phyloP scores from a whole-genome alignment of 345 rosid genomes.

The Euclidium syriacum region DNA sequence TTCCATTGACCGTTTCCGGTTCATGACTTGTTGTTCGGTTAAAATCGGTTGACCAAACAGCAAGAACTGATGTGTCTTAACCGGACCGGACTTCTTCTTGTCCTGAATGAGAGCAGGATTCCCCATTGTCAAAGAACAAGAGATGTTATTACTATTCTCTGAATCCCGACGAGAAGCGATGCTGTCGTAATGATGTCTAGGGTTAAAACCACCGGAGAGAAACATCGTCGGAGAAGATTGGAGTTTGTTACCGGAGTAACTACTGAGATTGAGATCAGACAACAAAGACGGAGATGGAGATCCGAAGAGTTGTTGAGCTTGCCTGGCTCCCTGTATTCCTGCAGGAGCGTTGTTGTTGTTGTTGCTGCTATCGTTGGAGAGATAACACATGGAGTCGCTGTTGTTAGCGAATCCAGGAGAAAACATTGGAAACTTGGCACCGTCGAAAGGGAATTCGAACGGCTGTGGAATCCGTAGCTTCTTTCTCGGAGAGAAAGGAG shows the following conservation, averaged over 20 bases:
- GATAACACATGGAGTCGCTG: slow-evolving; percentile 51
- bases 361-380: slow-evolving; percentile 36
- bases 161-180: slow-evolving; percentile 28
- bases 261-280: slow-evolving; percentile 54
- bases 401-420: slow-evolving; percentile 46
- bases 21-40: slow-evolving; percentile 38
- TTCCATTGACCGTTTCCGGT: slow-evolving; percentile 35
- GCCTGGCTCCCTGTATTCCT: slow-evolving; percentile 99
- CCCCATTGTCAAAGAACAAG: slow-evolving; percentile 79
- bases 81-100: slow-evolving; percentile 43
- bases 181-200: slow-evolving; percentile 42
- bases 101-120: slow-evolving; percentile 42
- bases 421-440: slow-evolving; percentile 44
- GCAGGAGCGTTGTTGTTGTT: slow-evolving; percentile 54
- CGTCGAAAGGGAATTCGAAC: slow-evolving; percentile 50
- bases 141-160: slow-evolving; percentile 40
- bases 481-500: slow-evolving; percentile 85
- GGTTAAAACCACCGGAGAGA: slow-evolving; percentile 47
- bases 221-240: slow-evolving; percentile 48
- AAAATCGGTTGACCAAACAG: slow-evolving; percentile 88
- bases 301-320: slow-evolving; percentile 64
- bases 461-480: slow-evolving; percentile 66
- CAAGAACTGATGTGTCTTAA: slow-evolving; percentile 64
- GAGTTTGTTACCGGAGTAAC: slow-evolving; percentile 43
- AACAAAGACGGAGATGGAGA: slow-evolving; percentile 51